These are phyloP conservation scores for Clavispora vitiphila DNA, from an alignment of 805 yeast species.

Conservation along the genomic window DNA sequence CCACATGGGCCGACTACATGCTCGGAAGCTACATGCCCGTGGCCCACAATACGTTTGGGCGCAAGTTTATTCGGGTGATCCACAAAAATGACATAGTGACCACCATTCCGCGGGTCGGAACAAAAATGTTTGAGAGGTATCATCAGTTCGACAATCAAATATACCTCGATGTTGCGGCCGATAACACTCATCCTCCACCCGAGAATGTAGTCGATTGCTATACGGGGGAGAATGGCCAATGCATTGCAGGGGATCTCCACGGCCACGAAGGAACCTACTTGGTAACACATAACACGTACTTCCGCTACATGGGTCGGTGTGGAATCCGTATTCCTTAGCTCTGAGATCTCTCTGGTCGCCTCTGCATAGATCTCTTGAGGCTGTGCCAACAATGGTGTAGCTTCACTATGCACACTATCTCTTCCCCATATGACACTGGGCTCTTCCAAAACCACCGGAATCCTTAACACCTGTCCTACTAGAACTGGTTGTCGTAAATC, in stretches of 20 bases:
- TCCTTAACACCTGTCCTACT: too few relatives aligned
- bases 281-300: constrained; percentile 33
- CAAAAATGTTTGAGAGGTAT: constrained; percentile 14
- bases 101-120: constrained; percentile 22
- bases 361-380: not conserved
- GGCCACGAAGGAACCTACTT: constrained; percentile 16
- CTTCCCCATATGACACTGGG: not conserved
- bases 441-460: too few relatives aligned
- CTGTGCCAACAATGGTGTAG: not conserved
- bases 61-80: constrained; percentile 20
- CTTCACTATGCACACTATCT: not conserved
- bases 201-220: constrained; percentile 32
- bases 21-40: constrained; percentile 24
- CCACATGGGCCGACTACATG: constrained; percentile 29
- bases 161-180: constrained; percentile 29
- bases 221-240: constrained; percentile 20
- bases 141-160: constrained; percentile 34
- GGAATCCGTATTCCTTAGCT: constrained; percentile 8
- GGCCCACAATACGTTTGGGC: constrained; percentile 14
- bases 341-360: too few relatives aligned
- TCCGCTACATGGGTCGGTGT: constrained; percentile 33
- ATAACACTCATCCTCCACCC: constrained; percentile 19
- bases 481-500: not conserved
- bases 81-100: constrained; percentile 25
- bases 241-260: constrained; percentile 29